phyloP scores from a whole-genome alignment of 2,329 filamentous ascomycete genomes.

The Pseudogymnoascus sp. region DNA sequence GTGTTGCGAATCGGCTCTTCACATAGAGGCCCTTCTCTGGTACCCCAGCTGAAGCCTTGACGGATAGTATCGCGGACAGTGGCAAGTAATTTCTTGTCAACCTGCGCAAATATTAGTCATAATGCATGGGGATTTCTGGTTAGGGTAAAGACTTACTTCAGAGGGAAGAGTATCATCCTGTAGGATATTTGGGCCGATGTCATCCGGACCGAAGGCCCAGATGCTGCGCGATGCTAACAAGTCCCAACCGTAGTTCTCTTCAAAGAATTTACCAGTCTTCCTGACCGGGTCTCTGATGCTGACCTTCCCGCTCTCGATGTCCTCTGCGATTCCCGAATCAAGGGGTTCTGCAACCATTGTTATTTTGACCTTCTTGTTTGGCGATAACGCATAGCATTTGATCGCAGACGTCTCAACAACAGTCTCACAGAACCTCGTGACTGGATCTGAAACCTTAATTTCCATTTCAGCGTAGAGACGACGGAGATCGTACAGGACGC shows the following conservation, averaged over 20 bases:
- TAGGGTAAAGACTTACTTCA: conserved; percentile 47
- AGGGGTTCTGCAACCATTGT: conserved; percentile 97
- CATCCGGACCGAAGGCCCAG: conserved; percentile 97
- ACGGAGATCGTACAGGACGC: conserved; percentile 88
- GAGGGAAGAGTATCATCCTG: conserved; percentile 94
- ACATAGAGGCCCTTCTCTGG: conserved; percentile 87
- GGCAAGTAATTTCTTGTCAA: conserved; percentile 84
- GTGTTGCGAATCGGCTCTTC: conserved; percentile 99
- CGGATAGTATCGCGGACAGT: conserved; percentile 86
- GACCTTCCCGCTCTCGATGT: conserved; percentile 86
- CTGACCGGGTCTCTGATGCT: conserved; percentile 88
- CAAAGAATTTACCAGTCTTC: conserved; percentile 93
- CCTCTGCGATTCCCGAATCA: conserved; percentile 87
- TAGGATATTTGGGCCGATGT: conserved; percentile 87
- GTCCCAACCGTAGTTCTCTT: conserved; percentile 96
- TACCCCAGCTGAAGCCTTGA: conserved; percentile 95
- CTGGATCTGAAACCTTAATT: conserved; percentile 95
- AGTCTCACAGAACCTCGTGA: conserved; percentile 95
- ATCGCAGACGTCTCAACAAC: conserved; percentile 95
- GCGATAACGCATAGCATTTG: conserved; percentile 94
- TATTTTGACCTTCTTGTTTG: conserved; percentile 99
- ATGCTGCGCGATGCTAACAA: conserved; percentile 88
- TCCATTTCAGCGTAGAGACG: conserved; percentile 98
- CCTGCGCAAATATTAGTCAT: conserved; percentile 34
- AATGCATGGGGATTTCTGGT: background rate